Evolutionary conservation across 371 early-diverging fungal species (phyloP).

Genomic region (Mortierella sp.): DNA sequence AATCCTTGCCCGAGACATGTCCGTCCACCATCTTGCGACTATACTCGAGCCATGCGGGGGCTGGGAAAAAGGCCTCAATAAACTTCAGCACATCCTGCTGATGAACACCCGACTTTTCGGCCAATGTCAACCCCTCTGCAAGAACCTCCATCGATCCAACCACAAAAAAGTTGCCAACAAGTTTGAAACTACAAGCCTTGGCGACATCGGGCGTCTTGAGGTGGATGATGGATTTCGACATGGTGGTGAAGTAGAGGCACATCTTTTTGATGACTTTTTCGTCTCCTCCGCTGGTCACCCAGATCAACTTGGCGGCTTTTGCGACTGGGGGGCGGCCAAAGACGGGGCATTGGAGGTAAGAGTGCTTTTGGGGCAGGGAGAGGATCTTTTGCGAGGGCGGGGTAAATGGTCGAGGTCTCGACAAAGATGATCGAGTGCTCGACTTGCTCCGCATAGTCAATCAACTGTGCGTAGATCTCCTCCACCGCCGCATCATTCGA

Average conservation of each 20-base stretch:
- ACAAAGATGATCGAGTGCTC: slow-evolving; percentile 55
- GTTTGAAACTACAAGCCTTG: slow-evolving; percentile 69
- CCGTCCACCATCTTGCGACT: slow-evolving; percentile 63
- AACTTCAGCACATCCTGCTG: slow-evolving; percentile 74
- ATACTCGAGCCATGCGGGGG: slow-evolving; percentile 55
- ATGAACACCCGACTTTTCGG: slow-evolving; percentile 73
- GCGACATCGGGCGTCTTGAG: slow-evolving; percentile 59
- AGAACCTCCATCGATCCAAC: slow-evolving; percentile 72
- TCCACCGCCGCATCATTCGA: slow-evolving; percentile 57
- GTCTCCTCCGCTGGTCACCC: slow-evolving; percentile 63
- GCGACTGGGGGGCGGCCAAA: slow-evolving; percentile 72
- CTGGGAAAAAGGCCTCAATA: slow-evolving; percentile 71
- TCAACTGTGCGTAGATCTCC: slow-evolving; percentile 46
- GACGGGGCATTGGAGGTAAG: slow-evolving; percentile 65
- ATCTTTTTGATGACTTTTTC: slow-evolving; percentile 53
- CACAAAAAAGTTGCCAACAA: slow-evolving; percentile 82
- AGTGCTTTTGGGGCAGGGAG: slow-evolving; percentile 25
- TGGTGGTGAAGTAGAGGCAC: slow-evolving; percentile 56
- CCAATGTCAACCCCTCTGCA: slow-evolving; percentile 81
- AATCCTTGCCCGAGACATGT: slow-evolving; percentile 57
- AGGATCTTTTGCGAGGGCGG: slow-evolving; percentile 40
- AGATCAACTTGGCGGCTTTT: slow-evolving; percentile 62
- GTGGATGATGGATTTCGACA: slow-evolving; percentile 56
- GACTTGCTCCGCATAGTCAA: slow-evolving; percentile 41
- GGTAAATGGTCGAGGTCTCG: slow-evolving; percentile 58